These are phyloP conservation scores for Alternaria ventricosa DNA, from an alignment of 2,329 filamentous ascomycete species.

Conservation along the genomic window DNA sequence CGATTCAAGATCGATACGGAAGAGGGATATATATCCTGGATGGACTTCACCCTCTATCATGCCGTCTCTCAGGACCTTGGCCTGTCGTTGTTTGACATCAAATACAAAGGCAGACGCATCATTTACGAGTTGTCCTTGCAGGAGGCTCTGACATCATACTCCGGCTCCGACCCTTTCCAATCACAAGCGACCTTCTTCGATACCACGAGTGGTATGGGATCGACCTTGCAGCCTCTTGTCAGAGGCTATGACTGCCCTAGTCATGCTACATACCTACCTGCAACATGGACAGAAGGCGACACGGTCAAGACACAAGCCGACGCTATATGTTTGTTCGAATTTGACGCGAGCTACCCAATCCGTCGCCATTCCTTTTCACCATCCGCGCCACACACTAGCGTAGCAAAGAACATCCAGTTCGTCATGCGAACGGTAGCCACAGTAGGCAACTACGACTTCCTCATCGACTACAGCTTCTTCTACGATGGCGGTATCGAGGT, in stretches of 20 bases:
- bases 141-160: slow-evolving; percentile 63
- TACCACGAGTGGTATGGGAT: slow-evolving; percentile 57
- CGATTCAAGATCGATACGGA: slow-evolving; percentile 54
- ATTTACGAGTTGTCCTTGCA: slow-evolving; percentile 64
- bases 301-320: slow-evolving; percentile 49
- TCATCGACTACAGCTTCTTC: slow-evolving; percentile 37
- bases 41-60: slow-evolving; percentile 62
- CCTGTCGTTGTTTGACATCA: slow-evolving; percentile 59
- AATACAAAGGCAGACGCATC: slow-evolving; percentile 61
- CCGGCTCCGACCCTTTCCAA: slow-evolving; percentile 57
- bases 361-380: slow-evolving; percentile 35
- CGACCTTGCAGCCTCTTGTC: slow-evolving; percentile 52
- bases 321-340: slow-evolving; percentile 49
- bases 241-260: slow-evolving; percentile 61
- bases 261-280: slow-evolving; percentile 60
- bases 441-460: slow-evolving; percentile 51
- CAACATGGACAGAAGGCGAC: slow-evolving; percentile 48
- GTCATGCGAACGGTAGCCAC: slow-evolving; percentile 57
- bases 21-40: slow-evolving; percentile 58
- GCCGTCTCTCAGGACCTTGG: slow-evolving; percentile 58
- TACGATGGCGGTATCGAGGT: slow-evolving; percentile 38
- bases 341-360: slow-evolving; percentile 37
- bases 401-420: slow-evolving; percentile 47
- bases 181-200: slow-evolving; percentile 58
- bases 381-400: slow-evolving; percentile 29